Evolutionary conservation across 208 protist genomes (phyloP).

Genomic region (Leishmania tarentolae): DNA sequence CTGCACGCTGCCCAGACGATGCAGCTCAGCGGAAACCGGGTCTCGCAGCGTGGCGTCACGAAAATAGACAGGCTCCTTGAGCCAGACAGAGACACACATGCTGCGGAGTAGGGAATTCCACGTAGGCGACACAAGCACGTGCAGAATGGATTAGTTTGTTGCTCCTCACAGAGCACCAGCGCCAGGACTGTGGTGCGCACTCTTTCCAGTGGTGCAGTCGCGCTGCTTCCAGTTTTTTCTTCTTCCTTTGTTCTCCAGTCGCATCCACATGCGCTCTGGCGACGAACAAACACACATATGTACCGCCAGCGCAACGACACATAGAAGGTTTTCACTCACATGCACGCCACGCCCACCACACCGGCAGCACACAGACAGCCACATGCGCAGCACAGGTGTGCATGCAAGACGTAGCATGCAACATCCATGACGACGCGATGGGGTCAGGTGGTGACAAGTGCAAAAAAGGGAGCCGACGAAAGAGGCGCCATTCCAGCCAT

Average conservation of each 20-base stretch:
- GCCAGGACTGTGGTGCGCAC: background rate
- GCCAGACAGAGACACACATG: background rate
- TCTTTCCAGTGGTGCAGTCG: background rate
- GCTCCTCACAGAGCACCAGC: background rate
- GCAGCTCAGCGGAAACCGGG: background rate
- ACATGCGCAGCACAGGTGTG: background rate
- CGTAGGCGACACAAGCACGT: background rate
- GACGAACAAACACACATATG: background rate
- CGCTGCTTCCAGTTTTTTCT: background rate
- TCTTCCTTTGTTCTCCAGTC: background rate
- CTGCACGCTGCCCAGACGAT: background rate
- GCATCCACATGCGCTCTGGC: background rate
- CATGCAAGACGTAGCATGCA: no score
- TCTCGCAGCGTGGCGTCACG: background rate
- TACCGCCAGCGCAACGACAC: background rate
- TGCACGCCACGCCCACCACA: background rate
- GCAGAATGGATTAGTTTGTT: background rate
- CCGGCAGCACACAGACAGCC: background rate
- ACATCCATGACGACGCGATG: no score
- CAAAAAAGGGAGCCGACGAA: background rate
- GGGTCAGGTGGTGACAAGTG: background rate
- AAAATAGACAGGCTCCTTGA: background rate
- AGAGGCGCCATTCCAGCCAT: background rate
- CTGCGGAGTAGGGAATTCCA: background rate
- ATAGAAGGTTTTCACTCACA: background rate